Conservation (phyloP, 306 rosid species). For the Sophora flavescens region DNA sequence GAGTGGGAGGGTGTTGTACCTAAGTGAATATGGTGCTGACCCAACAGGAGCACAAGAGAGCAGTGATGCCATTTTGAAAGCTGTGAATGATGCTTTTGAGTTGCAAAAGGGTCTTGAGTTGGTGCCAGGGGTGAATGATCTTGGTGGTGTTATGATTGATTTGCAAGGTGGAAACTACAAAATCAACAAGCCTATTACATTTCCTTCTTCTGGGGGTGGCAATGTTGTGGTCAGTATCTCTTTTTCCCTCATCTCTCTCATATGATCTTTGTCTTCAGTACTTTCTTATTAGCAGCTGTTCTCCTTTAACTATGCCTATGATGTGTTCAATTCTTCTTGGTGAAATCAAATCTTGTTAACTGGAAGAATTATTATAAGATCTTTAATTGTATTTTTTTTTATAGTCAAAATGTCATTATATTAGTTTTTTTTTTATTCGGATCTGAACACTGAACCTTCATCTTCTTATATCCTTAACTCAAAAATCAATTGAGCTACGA, state of each 20-base stretch:
- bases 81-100: slow-evolving; percentile 58
- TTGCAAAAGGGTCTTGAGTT: slow-evolving; percentile 50
- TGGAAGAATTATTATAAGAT: too few relatives aligned
- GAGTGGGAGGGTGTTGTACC: slow-evolving; percentile 61
- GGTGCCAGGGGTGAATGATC: slow-evolving; percentile 61
- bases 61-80: slow-evolving; percentile 53
- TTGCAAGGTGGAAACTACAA: slow-evolving; percentile 68
- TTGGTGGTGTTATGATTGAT: slow-evolving; percentile 73
- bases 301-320: too few relatives aligned
- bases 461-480: too few relatives aligned
- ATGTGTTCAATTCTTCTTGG: too few relatives aligned
- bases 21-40: slow-evolving; percentile 70
- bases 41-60: slow-evolving; percentile 68
- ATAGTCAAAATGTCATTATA: too few relatives aligned
- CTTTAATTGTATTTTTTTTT: too few relatives aligned
- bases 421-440: too few relatives aligned
- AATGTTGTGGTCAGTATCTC: slow-evolving; percentile 65
- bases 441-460: too few relatives aligned
- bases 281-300: background rate
- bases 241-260: slow-evolving; percentile 4
- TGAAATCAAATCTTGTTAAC: too few relatives aligned
- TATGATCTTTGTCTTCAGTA: background rate
- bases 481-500: too few relatives aligned
- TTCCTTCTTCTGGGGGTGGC: slow-evolving; percentile 63
- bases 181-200: slow-evolving; percentile 61